A percentile compares a stretch with the other conserved stretches of the same genome.
Conservation (phyloP, 768 basidiomycete genomes). For the Lentinula aciculospora region DNA sequence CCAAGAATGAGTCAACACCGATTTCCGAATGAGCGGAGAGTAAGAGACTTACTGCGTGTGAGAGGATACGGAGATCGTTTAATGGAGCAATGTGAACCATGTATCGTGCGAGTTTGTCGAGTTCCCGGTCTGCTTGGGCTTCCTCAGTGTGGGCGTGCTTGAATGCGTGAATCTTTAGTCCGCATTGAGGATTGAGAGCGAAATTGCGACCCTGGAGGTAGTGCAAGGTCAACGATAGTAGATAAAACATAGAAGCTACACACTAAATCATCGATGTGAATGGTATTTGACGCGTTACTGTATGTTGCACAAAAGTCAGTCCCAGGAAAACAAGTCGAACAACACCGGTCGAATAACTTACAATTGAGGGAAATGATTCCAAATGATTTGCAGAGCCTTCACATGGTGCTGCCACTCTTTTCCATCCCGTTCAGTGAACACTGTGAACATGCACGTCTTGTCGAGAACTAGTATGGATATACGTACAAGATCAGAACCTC, state of each 20-base stretch:
- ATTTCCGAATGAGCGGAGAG: background rate
- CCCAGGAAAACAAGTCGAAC: background rate
- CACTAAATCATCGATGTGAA: slow-evolving; percentile 85
- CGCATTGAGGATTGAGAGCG: slow-evolving; percentile 79
- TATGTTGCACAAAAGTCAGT: background rate
- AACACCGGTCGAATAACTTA: slow-evolving; percentile 25
- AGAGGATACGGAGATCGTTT: slow-evolving; percentile 56
- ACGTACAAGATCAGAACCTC: slow-evolving; percentile 1
- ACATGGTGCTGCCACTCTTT: slow-evolving; percentile 78
- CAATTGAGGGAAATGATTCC: slow-evolving; percentile 85
- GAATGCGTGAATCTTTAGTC: slow-evolving; percentile 80
- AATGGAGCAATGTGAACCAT: slow-evolving; percentile 56
- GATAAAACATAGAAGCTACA: slow-evolving; percentile 12
- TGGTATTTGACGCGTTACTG: slow-evolving; percentile 67
- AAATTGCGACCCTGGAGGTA: slow-evolving; percentile 69
- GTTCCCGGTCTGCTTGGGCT: slow-evolving; percentile 61
- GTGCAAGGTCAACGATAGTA: background rate
- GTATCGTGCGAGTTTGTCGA: slow-evolving; percentile 60
- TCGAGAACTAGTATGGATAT: slow-evolving; percentile 55
- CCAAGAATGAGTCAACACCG: background rate
- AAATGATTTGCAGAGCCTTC: slow-evolving; percentile 79
- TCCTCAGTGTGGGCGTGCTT: slow-evolving; percentile 68
- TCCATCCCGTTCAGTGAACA: slow-evolving; percentile 67
- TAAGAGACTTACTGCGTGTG: slow-evolving; percentile 53
- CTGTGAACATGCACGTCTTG: slow-evolving; percentile 85